phyloP scores from a whole-genome alignment of 2,329 filamentous ascomycete species.

The Pestalotiopsis sp. region DNA sequence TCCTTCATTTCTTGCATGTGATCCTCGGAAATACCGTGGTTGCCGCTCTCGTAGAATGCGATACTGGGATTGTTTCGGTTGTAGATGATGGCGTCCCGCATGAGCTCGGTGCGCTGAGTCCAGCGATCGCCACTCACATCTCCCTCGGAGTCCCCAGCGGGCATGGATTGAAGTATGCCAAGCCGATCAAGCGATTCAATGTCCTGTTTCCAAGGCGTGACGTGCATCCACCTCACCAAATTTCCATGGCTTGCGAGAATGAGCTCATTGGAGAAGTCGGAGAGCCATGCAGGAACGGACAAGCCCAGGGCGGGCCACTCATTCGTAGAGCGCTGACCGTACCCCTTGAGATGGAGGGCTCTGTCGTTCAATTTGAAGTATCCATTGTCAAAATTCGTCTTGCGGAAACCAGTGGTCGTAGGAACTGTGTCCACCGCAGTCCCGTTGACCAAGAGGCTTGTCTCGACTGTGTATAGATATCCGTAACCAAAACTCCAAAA shows the following conservation, averaged over 20 bases:
- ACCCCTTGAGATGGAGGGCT: conserved; percentile 5
- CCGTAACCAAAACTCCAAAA: conserved; percentile 9
- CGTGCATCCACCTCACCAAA: conserved; percentile 5
- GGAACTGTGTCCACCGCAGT: background rate
- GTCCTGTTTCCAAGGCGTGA: conserved; percentile 9
- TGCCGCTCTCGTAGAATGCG: conserved; percentile 1
- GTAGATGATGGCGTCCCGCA: conserved; percentile 9
- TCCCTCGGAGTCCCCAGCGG: conserved; percentile 2
- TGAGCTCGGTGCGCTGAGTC: conserved; percentile 1
- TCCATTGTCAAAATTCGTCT: background rate
- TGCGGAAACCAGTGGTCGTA: conserved; percentile 2
- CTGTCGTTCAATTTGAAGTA: conserved; percentile 4
- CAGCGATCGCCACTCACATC: background rate
- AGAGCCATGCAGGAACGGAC: conserved; percentile 1
- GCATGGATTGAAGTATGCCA: conserved; percentile 5
- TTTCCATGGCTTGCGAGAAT: background rate
- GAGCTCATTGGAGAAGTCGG: conserved; percentile 2
- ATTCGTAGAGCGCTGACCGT: conserved; percentile 6
- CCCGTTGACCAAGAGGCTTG: background rate
- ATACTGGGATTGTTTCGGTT: conserved; percentile 6
- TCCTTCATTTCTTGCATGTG: conserved; percentile 11
- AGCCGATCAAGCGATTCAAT: conserved; percentile 8
- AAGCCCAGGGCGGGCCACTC: background rate
- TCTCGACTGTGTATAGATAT: conserved; percentile 1
- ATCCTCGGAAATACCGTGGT: conserved; percentile 2